Percentiles rank a stretch among this genome's conserved stretches.
phyloP scores from a whole-genome alignment of 1,284 basidiomycete genomes.

The Cryptococcus sp. region DNA sequence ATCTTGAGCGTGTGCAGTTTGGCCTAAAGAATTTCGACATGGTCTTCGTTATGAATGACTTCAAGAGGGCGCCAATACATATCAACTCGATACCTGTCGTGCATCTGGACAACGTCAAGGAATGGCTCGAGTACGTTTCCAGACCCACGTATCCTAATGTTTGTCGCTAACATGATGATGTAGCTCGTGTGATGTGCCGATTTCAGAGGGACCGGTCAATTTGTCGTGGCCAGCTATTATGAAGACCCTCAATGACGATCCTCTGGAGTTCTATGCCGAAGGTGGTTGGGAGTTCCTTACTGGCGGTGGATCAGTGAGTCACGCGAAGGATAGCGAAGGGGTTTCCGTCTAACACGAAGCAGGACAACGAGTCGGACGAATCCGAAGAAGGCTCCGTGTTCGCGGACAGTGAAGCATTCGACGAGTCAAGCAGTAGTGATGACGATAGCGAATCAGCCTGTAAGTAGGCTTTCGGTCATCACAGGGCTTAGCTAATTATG shows the following conservation, averaged over 20 bases:
- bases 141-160: not conserved
- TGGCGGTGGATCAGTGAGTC: slow-evolving; percentile 65
- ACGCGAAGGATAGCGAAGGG: too few species aligned
- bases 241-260: slow-evolving; percentile 95
- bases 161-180: not conserved
- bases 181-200: slow-evolving; percentile 92
- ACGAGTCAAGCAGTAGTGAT: slow-evolving; percentile 47
- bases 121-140: slow-evolving; percentile 87
- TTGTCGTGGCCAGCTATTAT: slow-evolving; percentile 98
- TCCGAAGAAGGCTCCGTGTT: slow-evolving; percentile 80
- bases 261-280: slow-evolving; percentile 92
- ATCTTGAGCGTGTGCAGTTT: slow-evolving; percentile 95
- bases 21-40: slow-evolving; percentile 97
- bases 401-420: slow-evolving; percentile 47
- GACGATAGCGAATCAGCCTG: slow-evolving; percentile 59
- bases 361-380: slow-evolving; percentile 66
- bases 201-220: slow-evolving; percentile 96
- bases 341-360: slow-evolving; percentile 7
- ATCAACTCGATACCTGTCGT: slow-evolving; percentile 92
- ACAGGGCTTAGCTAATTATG: slow-evolving; percentile 43
- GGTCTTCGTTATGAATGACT: slow-evolving; percentile 95
- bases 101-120: slow-evolving; percentile 92
- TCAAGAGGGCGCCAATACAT: slow-evolving; percentile 85
- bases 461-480: slow-evolving; percentile 58
- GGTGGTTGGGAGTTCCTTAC: slow-evolving; percentile 93